phyloP scores from a whole-genome alignment of 768 basidiomycete genomes.

The Steccherinum ochraceum region DNA sequence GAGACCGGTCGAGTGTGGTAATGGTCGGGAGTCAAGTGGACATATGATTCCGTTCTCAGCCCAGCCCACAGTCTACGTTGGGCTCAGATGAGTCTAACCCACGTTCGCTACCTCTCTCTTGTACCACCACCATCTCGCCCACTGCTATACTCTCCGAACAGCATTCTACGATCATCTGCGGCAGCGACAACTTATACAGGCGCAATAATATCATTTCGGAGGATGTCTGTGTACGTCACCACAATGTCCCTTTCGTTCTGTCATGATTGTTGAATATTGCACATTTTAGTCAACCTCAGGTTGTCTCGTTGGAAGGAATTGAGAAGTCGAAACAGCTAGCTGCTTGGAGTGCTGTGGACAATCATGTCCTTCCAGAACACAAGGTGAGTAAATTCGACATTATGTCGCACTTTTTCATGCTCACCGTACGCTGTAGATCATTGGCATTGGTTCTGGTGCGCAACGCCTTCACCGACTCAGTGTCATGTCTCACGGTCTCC shows the following conservation, averaged over 20 bases:
- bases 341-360: slow-evolving; percentile 91
- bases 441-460: slow-evolving; percentile 82
- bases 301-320: too few relatives aligned
- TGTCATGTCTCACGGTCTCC: neutral
- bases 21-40: neutral
- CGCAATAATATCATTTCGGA: neutral
- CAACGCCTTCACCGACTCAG: slow-evolving; percentile 3
- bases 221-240: neutral
- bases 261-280: too few relatives aligned
- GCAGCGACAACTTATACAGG: neutral
- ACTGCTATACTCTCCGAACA: neutral
- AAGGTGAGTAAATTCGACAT: slow-evolving; percentile 45
- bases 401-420: neutral
- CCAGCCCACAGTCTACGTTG: too few relatives aligned
- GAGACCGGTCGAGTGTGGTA: neutral
- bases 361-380: slow-evolving; percentile 76
- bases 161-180: too few relatives aligned
- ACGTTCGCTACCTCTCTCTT: slow-evolving; percentile 8
- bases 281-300: too few relatives aligned
- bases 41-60: neutral
- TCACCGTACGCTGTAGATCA: slow-evolving; percentile 43
- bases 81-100: slow-evolving; percentile 2
- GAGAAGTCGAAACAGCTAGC: slow-evolving; percentile 69
- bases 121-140: neutral
- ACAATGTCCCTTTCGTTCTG: too few relatives aligned